Evolutionary conservation across 2,329 filamentous ascomycete genomes (phyloP), one percentile per base, ranked within the genome.

Genomic region (Aspergillus latus): DNA sequence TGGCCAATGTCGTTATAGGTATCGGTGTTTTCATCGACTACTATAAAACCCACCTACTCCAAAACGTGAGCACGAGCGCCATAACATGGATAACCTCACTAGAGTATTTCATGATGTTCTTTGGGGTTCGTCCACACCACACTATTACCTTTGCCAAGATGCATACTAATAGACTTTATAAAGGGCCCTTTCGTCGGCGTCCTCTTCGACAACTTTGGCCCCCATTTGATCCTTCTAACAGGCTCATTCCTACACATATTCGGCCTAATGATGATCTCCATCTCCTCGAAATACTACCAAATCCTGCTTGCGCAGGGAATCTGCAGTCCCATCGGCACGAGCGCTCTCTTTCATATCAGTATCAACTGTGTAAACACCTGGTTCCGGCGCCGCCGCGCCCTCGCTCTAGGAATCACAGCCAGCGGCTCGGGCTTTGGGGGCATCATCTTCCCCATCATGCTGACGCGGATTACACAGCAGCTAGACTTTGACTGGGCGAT

Each of bases 391-490:
- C 75, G 74, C 11, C 78, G 82, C 42, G 81, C 79, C 21, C 71
- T 78, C 45, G 82, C 81, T 16, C 77, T 82, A n/a, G 82, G 82
- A 13, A 73, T 84, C 62, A 74, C 80, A 63, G 76, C 78, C 9
- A 77, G 78, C 11, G 82, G 82, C 7, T 81, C 79, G 0, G 80
- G 77, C 2, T 62, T 84, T 5, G 82, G 82, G 7, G 82, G 82
- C 2, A 80, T 87, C 28, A 76, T 85, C 42, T 79, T 85, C 42
- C 84, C 84, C 0, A 84, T 85, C 63, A 83, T 87, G 78, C 74
- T 85, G 10, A 72, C 77, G 2, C 77, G 77, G 26, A 71, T 86
- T 39, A 79, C 86, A 37, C 73, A 73, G 0, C 43, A 72, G 34
- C 71, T 84, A 55, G 80, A 83, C 56, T 81, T 83, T 64, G 69